phyloP scores from a whole-genome alignment of 2,329 filamentous ascomycete genomes.

The Alternaria metachromatica region DNA sequence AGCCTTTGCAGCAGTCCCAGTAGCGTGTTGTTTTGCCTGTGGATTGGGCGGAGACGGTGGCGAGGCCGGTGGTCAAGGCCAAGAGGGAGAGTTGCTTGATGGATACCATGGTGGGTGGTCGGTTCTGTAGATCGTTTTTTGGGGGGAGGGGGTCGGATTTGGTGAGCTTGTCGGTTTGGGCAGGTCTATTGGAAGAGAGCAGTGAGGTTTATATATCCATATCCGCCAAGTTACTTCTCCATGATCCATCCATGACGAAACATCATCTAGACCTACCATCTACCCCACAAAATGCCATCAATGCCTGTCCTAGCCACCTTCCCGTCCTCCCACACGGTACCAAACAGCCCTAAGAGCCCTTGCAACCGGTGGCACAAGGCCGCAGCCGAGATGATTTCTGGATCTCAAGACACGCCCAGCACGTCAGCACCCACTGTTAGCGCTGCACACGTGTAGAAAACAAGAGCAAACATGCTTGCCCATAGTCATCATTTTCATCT shows the following conservation, averaged over 20 bases:
- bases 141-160: neutral
- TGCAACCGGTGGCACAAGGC: slow-evolving; percentile 15
- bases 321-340: neutral
- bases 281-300: slow-evolving; percentile 6
- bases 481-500: neutral
- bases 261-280: neutral
- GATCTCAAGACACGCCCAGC: neutral
- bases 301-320: neutral
- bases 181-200: neutral
- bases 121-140: neutral
- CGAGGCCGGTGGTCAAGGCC: slow-evolving; percentile 34
- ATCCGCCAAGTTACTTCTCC: neutral
- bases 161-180: neutral
- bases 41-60: slow-evolving; percentile 35
- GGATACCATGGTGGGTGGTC: slow-evolving; percentile 30
- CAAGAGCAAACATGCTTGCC: neutral
- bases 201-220: slow-evolving; percentile 6
- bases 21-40: slow-evolving; percentile 47
- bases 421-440: neutral
- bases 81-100: slow-evolving; percentile 38
- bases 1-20: slow-evolving; percentile 73
- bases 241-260: neutral
- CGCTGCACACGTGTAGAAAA: neutral
- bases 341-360: slow-evolving; percentile 5
- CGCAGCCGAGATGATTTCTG: slow-evolving; percentile 1